These are phyloP conservation scores for Zygotorulaspora mrakii DNA, from an alignment of 1,139 yeast species.

Conservation along the genomic window DNA sequence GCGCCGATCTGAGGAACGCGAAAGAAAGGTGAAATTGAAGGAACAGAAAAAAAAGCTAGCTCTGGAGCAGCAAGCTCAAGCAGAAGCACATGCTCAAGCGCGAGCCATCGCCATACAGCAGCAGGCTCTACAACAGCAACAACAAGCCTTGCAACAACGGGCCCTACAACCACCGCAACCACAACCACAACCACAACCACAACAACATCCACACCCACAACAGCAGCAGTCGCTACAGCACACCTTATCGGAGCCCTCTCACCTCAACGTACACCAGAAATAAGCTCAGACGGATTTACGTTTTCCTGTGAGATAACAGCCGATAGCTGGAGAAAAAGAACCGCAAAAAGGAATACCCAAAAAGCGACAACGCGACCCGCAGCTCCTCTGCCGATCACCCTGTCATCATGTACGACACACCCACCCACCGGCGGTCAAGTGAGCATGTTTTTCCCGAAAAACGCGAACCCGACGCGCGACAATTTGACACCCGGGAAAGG, in stretches of 20 bases:
- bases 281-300: background rate
- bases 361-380: too few relatives aligned
- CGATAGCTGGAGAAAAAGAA: too few relatives aligned
- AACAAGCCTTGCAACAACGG: conserved; percentile 2
- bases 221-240: background rate
- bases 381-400: too few relatives aligned
- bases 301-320: too few relatives aligned
- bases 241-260: too few relatives aligned
- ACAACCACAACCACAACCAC: background rate
- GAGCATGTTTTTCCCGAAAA: too few relatives aligned
- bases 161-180: background rate
- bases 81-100: background rate
- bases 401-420: too few relatives aligned
- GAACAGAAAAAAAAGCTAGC: conserved; percentile 12
- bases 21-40: conserved; percentile 13
- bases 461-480: too few relatives aligned
- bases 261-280: background rate
- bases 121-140: conserved; percentile 5
- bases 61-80: conserved; percentile 2
- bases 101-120: conserved; percentile 2
- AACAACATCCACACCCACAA: background rate
- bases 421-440: too few relatives aligned
- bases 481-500: too few relatives aligned
- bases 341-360: too few relatives aligned
- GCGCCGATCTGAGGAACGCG: conserved; percentile 31